Base-by-base conservation (phyloP, 306 rosid species). In the Fragaria nilgerrensis region DNA sequence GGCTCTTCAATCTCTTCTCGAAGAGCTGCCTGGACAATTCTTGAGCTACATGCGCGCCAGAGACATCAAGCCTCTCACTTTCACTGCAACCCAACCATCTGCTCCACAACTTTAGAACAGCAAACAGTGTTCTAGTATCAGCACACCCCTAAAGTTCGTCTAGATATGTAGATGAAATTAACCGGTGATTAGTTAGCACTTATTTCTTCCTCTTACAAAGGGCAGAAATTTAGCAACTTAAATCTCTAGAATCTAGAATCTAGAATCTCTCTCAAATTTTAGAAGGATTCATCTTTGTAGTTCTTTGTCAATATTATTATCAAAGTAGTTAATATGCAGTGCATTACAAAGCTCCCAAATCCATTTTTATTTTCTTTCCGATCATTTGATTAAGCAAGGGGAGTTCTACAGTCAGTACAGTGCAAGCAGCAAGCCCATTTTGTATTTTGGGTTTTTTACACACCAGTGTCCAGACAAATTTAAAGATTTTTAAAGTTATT, bases 1-100 rank as follows among this genome's bases (percentile, higher is more conserved):
- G 10, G 88, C 79, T 8, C 97, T 94, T 19, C 89, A 89, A 84
- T 87, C 91, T 72, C 92, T 92, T 16, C 70, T 94, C 74, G 96
- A 92, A 79, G 98, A 94, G 87, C 78, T 94, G 66, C 98, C 96
- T 1, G 83, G 78, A 23, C 97, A 94, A 75, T 92, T 94, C 58
- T 85, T 94, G 85, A 82, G 79, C 63, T 88, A 88, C 85, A 78
- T 94, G 97, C 82, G 84, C 6, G 50, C 84, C 69, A 89, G 93
- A 74, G 91, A 88, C 65, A 85, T 85, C 71, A 84, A 78, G 81
- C 94, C 94, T 9, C 37, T 19, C 77, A 64, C 55, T 80, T 65
- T 75, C 68, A 64, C 25, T 44, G 72, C 27, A 17, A 32, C 75
- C n/a, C 78, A 48, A 22, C 19, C 79, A 25, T 58, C 78, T 27